phyloP scores from a whole-genome alignment of 2,329 filamentous ascomycete genomes.

The Trichophaea hybrida region DNA sequence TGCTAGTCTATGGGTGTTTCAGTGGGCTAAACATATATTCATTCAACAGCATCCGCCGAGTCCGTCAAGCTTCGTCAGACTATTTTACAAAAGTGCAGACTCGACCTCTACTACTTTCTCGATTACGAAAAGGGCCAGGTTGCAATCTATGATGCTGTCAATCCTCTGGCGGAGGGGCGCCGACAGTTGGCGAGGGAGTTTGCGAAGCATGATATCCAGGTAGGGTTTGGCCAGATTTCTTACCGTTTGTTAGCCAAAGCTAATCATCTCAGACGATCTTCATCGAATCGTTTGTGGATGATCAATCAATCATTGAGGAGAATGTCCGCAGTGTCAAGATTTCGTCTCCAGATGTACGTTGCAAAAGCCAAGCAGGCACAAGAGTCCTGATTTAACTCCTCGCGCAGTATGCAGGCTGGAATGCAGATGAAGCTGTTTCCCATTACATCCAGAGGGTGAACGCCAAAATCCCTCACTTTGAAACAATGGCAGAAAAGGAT shows the following conservation, averaged over 20 bases:
- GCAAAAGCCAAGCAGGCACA: not conserved
- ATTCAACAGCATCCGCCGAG: constrained; percentile 51
- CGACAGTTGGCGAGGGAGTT: constrained; percentile 86
- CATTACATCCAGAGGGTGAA: constrained; percentile 84
- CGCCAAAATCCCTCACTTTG: constrained; percentile 84
- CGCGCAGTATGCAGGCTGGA: constrained; percentile 69
- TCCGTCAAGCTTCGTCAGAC: constrained; percentile 92
- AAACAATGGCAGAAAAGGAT: constrained; percentile 64
- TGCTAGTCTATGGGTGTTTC: not conserved
- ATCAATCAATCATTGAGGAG: constrained; percentile 84
- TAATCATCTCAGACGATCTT: constrained; percentile 58
- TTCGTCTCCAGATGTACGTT: constrained; percentile 73
- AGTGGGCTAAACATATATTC: not conserved
- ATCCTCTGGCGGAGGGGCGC: constrained; percentile 69
- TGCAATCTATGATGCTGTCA: constrained; percentile 96
- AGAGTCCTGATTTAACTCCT: constrained; percentile 11
- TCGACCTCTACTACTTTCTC: constrained; percentile 92
- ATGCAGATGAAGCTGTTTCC: constrained; percentile 77
- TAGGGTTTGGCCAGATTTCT: constrained; percentile 30
- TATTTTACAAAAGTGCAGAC: constrained; percentile 91
- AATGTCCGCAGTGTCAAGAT: constrained; percentile 98
- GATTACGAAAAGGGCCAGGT: constrained; percentile 97
- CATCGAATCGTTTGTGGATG: constrained; percentile 89
- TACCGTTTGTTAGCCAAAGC: constrained; percentile 3
- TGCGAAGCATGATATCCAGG: constrained; percentile 89